These are phyloP conservation scores for Hygrocybe coccinea DNA, from an alignment of 768 basidiomycete species.

Conservation along the genomic window DNA sequence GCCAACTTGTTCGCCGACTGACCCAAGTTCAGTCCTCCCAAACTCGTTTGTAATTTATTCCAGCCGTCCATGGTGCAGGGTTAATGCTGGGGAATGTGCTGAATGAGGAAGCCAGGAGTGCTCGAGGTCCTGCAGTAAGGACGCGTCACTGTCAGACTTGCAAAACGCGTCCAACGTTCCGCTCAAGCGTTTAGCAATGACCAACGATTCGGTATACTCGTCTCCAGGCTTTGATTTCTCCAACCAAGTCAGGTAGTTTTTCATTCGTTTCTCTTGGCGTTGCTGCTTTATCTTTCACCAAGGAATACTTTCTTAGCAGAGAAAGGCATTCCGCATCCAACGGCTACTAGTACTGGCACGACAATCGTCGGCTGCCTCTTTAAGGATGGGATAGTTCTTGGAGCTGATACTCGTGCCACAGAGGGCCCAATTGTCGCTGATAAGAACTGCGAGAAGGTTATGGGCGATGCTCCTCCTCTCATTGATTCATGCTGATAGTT, in stretches of 20 bases:
- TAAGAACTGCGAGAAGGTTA: conserved; percentile 99
- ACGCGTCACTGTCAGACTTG: no score
- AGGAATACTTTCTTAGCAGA: conserved; percentile 71
- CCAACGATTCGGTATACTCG: conserved; percentile 40
- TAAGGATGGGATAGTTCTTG: conserved; percentile 87
- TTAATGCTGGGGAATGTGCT: no score
- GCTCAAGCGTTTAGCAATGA: background rate
- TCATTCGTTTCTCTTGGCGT: background rate
- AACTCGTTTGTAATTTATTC: conserved; percentile 61
- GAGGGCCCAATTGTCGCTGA: conserved; percentile 93
- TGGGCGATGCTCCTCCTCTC: conserved; percentile 9
- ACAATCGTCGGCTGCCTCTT: conserved; percentile 97
- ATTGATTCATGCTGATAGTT: background rate
- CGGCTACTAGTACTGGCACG: conserved; percentile 89
- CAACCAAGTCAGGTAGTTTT: conserved; percentile 57
- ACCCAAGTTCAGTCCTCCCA: conserved; percentile 63
- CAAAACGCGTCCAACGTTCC: background rate
- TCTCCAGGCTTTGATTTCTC: conserved; percentile 73
- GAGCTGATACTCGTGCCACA: conserved; percentile 95
- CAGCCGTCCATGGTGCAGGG: conserved; percentile 50
- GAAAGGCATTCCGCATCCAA: conserved; percentile 71
- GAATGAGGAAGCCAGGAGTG: background rate
- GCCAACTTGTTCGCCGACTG: conserved; percentile 71
- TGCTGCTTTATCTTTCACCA: background rate
- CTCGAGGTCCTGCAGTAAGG: background rate